phyloP scores from a whole-genome alignment of 2,329 filamentous ascomycete genomes.

The Aureobasidium sp. region DNA sequence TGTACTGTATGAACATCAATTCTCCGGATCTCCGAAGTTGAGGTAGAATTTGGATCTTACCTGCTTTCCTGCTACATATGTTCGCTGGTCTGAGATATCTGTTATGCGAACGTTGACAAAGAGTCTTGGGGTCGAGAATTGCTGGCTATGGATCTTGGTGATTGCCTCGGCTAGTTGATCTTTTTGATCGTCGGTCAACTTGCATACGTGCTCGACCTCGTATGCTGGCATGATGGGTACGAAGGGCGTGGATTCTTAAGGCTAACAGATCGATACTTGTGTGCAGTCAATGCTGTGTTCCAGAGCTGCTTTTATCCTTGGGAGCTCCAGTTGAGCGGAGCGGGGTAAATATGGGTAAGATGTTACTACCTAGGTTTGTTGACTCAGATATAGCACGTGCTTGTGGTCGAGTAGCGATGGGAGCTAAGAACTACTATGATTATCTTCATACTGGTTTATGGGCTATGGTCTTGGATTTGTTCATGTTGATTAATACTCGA shows the following conservation, averaged over 20 bases:
- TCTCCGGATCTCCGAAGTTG: not conserved
- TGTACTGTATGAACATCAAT: not conserved
- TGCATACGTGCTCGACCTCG: conserved; percentile 34
- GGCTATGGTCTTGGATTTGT: too few relatives aligned
- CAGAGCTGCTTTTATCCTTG: not conserved
- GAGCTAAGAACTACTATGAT: not conserved
- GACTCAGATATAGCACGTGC: not conserved
- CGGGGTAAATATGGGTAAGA: not conserved
- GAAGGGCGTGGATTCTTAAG: not conserved
- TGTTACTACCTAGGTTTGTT: not conserved
- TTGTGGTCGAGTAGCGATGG: not conserved
- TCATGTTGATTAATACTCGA: too few relatives aligned
- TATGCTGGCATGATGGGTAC: conserved; percentile 37
- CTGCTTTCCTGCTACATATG: conserved; percentile 34
- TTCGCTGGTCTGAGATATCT: conserved; percentile 21
- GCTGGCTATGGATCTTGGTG: conserved; percentile 36
- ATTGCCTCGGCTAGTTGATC: conserved; percentile 35
- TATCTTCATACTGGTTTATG: not conserved
- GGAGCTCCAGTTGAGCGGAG: conserved; percentile 6
- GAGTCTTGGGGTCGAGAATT: conserved; percentile 36
- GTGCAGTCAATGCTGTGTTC: not conserved
- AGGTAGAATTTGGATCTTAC: not conserved
- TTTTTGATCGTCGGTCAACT: conserved; percentile 30
- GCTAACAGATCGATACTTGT: not conserved
- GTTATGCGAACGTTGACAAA: conserved; percentile 41